These are phyloP conservation scores for Yamadazyma dendronema DNA, from an alignment of 1,139 yeast genomes.

Conservation along the genomic window DNA sequence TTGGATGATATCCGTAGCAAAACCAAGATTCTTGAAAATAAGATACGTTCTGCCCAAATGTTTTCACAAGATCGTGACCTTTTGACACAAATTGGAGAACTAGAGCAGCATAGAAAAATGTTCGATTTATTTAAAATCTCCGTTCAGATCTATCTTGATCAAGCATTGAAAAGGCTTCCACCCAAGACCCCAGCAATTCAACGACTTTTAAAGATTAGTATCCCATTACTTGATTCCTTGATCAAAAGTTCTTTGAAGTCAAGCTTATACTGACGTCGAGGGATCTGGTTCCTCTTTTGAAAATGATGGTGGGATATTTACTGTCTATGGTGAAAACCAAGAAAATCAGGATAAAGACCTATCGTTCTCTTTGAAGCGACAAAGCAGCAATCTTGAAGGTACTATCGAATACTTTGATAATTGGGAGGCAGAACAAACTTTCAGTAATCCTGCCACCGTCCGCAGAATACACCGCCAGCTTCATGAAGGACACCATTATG, in stretches of 20 bases:
- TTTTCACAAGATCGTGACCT: not conserved
- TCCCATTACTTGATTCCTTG: not conserved
- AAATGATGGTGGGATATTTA: not conserved
- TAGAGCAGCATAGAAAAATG: conserved; percentile 3
- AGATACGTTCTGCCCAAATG: not conserved
- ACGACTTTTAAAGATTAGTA: not conserved
- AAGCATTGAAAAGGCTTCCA: not conserved
- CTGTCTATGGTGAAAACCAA: not conserved
- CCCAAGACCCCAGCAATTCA: not conserved
- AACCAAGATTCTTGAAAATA: not conserved
- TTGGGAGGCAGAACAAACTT: conserved; percentile 9
- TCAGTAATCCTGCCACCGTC: conserved; percentile 7
- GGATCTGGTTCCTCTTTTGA: no score
- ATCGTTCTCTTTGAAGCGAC: conserved; percentile 1
- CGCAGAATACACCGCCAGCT: conserved; percentile 7
- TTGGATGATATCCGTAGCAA: not conserved
- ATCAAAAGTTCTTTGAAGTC: not conserved
- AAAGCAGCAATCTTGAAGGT: conserved; percentile 10
- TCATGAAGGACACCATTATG: conserved; percentile 1
- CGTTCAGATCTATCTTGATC: conserved; percentile 4
- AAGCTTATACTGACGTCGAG: not conserved
- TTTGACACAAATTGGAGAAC: not conserved
- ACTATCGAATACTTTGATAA: conserved; percentile 11
- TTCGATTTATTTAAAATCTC: conserved; percentile 3
- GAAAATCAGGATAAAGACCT: not conserved